Conservation (phyloP, 495 filamentous ascomycete genomes). For the Penicillium riverlandense region DNA sequence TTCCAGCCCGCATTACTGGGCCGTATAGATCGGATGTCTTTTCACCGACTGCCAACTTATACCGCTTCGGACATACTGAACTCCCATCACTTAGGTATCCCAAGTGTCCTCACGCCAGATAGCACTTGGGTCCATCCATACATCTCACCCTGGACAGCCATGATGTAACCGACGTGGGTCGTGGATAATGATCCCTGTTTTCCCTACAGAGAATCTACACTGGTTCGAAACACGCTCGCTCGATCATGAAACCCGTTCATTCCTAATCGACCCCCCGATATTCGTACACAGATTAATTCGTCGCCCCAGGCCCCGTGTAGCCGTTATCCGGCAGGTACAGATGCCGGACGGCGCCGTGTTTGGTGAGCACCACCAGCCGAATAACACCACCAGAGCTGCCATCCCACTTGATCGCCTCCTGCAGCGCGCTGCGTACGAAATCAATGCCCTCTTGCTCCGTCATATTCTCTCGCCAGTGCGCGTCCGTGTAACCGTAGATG, state of each 20-base stretch:
- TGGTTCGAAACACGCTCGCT: neutral
- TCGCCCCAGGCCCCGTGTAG: constrained; percentile 59
- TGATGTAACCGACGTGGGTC: constrained; percentile 3
- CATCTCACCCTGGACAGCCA: neutral
- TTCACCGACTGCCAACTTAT: no score
- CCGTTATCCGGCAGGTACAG: constrained; percentile 83
- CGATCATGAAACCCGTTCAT: constrained; percentile 10
- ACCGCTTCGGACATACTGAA: no score
- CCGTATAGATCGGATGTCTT: no score
- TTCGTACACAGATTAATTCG: constrained; percentile 30
- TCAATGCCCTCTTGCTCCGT: constrained; percentile 84
- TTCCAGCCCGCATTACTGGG: neutral
- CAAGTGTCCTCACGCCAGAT: neutral
- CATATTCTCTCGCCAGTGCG: constrained; percentile 94
- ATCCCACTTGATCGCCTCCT: constrained; percentile 98
- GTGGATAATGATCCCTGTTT: neutral
- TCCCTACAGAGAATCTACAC: neutral
- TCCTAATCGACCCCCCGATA: constrained; percentile 14
- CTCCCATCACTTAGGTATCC: neutral
- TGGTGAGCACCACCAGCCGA: constrained; percentile 90
- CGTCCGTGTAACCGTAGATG: constrained; percentile 98
- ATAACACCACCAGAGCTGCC: constrained; percentile 98
- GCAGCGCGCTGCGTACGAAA: constrained; percentile 84
- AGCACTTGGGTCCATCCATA: no score
- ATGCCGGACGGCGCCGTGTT: constrained; percentile 78